Percentiles rank a stretch among this genome's conserved stretches.
phyloP scores from a whole-genome alignment of 805 yeast species.

The Phaffomyces thermotolerans region DNA sequence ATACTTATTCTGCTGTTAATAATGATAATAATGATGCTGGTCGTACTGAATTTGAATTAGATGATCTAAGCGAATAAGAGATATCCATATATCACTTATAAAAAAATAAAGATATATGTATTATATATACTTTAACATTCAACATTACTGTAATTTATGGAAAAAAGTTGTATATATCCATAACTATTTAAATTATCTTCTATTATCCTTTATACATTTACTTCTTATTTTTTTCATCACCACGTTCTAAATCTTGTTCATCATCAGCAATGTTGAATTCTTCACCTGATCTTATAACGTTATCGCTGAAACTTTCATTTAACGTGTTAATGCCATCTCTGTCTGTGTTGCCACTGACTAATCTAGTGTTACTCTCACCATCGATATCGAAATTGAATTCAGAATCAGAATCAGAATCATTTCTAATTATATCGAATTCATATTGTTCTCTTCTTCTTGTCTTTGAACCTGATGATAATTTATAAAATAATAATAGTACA shows the following conservation, averaged over 20 bases:
- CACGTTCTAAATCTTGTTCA: slow-evolving; percentile 8
- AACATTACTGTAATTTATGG: neutral
- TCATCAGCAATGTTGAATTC: slow-evolving; percentile 20
- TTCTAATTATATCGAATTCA: slow-evolving; percentile 30
- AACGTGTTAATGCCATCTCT: slow-evolving; percentile 1
- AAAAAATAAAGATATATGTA: no score
- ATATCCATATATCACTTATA: no score
- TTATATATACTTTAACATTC: no score
- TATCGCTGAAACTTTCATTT: slow-evolving; percentile 9
- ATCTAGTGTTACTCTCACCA: no score
- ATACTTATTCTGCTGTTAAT: slow-evolving; percentile 11
- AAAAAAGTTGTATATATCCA: neutral
- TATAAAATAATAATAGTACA: slow-evolving; percentile 36
- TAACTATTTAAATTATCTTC: neutral
- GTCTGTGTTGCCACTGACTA: neutral
- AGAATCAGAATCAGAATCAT: slow-evolving; percentile 62
- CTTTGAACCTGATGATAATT: slow-evolving; percentile 34
- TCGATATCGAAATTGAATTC: slow-evolving; percentile 44
- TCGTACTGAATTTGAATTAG: slow-evolving; percentile 19
- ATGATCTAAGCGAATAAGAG: slow-evolving; percentile 9
- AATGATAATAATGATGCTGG: neutral
- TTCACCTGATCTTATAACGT: slow-evolving; percentile 10
- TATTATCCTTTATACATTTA: neutral
- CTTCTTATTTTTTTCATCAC: neutral
- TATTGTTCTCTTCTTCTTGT: slow-evolving; percentile 33